Evolutionary conservation across 805 yeast genomes (phyloP), one percentile per base, ranked within the genome.

Genomic region (Scheffersomyces amazonensis): DNA sequence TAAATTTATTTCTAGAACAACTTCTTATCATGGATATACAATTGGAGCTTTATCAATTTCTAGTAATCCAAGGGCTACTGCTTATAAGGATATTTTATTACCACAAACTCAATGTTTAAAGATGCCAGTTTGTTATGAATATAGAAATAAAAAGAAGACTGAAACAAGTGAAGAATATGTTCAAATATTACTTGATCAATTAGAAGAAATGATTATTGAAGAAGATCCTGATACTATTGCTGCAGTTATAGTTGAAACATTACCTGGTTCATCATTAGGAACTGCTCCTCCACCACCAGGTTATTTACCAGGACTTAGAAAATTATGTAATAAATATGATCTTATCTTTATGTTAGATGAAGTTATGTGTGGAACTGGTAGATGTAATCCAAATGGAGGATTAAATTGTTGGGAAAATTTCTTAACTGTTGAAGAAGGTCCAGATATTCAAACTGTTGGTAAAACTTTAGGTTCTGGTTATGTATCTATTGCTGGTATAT

Each of bases 381-480:
- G 66, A 37, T 50, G 54, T 30, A 46, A 41, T 44, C 54, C 48
- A 15, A 47, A 52, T 30, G 60, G 59, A 5, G 49, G 52, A 3
- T 47, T 59, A 32, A 55, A 59, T 43, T 51, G 60, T 37, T 59
- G 63, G 64, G 63, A 59, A 42, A 53, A 54, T 41, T 58, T 46
- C 38, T 47, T 58, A 36, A 46, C 51, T 7, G 38, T 39, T 3
- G 49, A 48, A 36, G 49, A 54, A 37, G 60, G 60, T n/a, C 80
- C 80, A 40, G 78, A 75, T 50, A 59, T 75, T 30, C 69, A 65
- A 49, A 58, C 74, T 16, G 67, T 65, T 36, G 80, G 79, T 40
- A 75, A 75, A 54, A 64, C 76, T 36, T 54, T 75, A 16, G 74
- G 75, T 21, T 64, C 73, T 18, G 80, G 80, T 3, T 46, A 41